phyloP scores from a whole-genome alignment of 2,329 filamentous ascomycete genomes.

The Fusarium pseudoanthophilum region DNA sequence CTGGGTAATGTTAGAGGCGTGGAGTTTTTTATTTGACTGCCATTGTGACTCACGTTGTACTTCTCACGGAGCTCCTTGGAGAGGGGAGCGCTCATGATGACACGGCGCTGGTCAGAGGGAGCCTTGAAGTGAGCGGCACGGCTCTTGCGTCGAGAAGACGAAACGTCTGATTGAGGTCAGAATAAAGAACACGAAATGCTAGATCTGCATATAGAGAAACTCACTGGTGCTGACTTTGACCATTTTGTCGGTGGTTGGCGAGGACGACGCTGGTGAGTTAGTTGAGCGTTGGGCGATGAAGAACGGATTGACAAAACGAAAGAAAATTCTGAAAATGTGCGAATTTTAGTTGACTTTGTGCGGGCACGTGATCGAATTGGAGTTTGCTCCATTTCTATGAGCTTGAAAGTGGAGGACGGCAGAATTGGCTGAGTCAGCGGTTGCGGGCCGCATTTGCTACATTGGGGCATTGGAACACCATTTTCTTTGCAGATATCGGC shows the following conservation, averaged over 20 bases:
- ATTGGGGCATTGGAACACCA: neutral
- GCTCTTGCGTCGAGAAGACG: constrained; percentile 95
- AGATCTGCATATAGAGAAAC: constrained; percentile 39
- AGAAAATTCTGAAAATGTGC: constrained; percentile 31
- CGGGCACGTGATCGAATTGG: constrained; percentile 48
- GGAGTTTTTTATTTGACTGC: neutral
- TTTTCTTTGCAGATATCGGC: neutral
- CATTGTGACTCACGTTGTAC: constrained; percentile 81
- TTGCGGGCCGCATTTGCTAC: constrained; percentile 12
- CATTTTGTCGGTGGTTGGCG: constrained; percentile 65
- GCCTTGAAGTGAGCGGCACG: constrained; percentile 98
- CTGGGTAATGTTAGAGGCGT: constrained; percentile 55
- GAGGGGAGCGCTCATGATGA: constrained; percentile 96
- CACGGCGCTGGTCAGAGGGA: constrained; percentile 91
- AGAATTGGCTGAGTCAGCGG: neutral
- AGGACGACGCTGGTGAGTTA: constrained; percentile 40
- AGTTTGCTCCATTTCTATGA: neutral
- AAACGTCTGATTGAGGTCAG: constrained; percentile 59
- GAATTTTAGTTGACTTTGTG: constrained; percentile 44
- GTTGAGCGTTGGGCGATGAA: constrained; percentile 49
- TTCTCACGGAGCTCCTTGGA: constrained; percentile 98
- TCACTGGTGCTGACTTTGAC: constrained; percentile 74
- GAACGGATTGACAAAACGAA: constrained; percentile 33
- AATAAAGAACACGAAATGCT: neutral
- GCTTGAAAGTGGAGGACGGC: neutral